Percentiles rank a stretch among this genome's conserved stretches.
Evolutionary conservation across 768 basidiomycete species (phyloP).

Genomic region (Daedaleopsis nitida): DNA sequence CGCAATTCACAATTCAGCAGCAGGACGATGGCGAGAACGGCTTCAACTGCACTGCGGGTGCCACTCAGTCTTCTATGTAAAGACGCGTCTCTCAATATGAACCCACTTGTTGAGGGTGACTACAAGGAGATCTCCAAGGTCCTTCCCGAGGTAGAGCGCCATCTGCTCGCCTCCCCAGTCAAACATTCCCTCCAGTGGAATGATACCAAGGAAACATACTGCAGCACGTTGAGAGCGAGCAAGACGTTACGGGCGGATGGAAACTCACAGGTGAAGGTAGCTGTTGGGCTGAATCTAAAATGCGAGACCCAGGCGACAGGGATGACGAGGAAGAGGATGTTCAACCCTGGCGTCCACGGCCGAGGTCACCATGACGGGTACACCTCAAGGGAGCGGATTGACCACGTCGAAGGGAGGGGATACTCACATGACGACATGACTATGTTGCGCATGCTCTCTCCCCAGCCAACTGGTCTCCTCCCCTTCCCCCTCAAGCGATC

Average conservation of each 20-base stretch:
- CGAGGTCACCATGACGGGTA: neutral
- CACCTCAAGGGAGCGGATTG: no score
- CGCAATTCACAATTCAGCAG: constrained; percentile 65
- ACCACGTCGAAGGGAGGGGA: neutral
- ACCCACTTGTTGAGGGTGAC: constrained; percentile 68
- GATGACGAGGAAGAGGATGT: constrained; percentile 55
- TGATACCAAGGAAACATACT: constrained; percentile 69
- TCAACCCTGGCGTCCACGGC: constrained; percentile 47
- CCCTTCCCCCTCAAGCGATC: constrained; percentile 16
- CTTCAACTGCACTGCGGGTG: constrained; percentile 61
- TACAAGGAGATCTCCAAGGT: constrained; percentile 67
- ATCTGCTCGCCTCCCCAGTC: constrained; percentile 65
- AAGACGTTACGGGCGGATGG: neutral
- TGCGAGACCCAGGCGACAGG: constrained; percentile 65
- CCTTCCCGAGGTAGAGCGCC: constrained; percentile 54
- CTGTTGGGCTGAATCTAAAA: constrained; percentile 41
- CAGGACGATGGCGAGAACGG: constrained; percentile 68
- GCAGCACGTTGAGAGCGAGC: no score
- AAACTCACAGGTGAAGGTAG: constrained; percentile 49
- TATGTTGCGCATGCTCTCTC: constrained; percentile 11
- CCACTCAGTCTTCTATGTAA: neutral
- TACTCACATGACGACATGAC: constrained; percentile 17
- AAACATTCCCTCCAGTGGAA: constrained; percentile 66
- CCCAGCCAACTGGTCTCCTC: constrained; percentile 8
- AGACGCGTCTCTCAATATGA: no score